Base-by-base conservation (phyloP, 306 rosid genomes). In the Amphicarpaea edgeworthii region DNA sequence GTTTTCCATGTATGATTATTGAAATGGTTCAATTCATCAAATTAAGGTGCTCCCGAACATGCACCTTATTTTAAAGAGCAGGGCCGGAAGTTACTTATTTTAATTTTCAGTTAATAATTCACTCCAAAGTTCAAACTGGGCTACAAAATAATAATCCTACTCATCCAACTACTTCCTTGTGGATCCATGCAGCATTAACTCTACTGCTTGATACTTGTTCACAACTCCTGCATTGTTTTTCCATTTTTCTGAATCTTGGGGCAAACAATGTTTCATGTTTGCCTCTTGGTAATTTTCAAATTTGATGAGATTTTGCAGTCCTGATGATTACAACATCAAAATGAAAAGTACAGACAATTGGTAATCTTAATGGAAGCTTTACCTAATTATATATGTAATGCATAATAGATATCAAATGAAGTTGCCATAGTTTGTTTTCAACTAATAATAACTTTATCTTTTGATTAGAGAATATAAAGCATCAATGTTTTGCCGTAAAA, bases 21-120 rank as follows among this genome's bases (percentile, higher is more conserved):
- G 51, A 72, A 53, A 54, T 12, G 60, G 62, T 77, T 81, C 68
- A 67, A 43, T 66, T 73, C 67, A 77, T 49, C 80, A 51, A 72
- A 80, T 37, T 38, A 63, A 75, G 68, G 32, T 75, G 72, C 32
- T 78, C 72, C 68, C 66, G 57, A 71, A 70, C 41, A 73, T 74
- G 73, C 68, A 16, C 62, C 32, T 68, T 24, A 73, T 77, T 46
- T 73, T 42, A 19, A 77, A 77, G 61, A 76, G 38, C 32, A 30
- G 50, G 77, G 19, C 47, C 41, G 19, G 12, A 54, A 70, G 40
- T 42, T 70, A 32, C 69, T 73, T 77, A 65, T 70, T 79, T 80
- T 63, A 8, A 71, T 14, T 11, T 49, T 12, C 16, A 38, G 43
- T 50, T 32, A 19, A 54, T 21, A 61, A 64, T 19, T 66, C 75